Evolutionary conservation across 2,329 filamentous ascomycete genomes (phyloP), one percentile per base, ranked within the genome.

Genomic region (Aspergillus felis): DNA sequence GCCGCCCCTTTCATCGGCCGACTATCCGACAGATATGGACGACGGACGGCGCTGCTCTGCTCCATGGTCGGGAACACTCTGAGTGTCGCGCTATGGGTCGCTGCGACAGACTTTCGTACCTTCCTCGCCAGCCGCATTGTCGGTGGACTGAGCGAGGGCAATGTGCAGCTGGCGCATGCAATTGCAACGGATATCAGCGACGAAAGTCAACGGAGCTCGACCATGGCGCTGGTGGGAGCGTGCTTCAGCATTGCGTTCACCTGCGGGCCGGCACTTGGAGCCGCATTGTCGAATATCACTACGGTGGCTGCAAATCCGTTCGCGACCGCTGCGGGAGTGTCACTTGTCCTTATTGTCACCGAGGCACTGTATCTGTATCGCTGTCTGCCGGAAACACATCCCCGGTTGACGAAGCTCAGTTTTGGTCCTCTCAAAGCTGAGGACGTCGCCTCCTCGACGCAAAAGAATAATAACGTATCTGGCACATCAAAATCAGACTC

Each of bases 161-260:
- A 99, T 67, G 90, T 99, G 2, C 94, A 99, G 78, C 82, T 99
- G 14, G 93, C 94, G 4, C 94, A 93, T 61, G 93, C 94, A 46
- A 97, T 99, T 73, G 94, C 94, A 20, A 94, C 93, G 42, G 94
- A 99, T 73, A 92, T 99, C 64, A 96, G 91, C 47, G 92, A 95
- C 67, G 89, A 93, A 65, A 83, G 84, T 57, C 89, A 88, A 68
- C 86, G 94, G 28, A 91, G 93, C 24, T 87, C 91, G 22, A 97
- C 94, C 46, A 97, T 99, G 91, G 94, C 94, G 7, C 82, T 99
- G 55, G 93, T 99, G 28, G 94, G 94, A 58, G 92, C 90, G 14
- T 97, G 94, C 78, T 99, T 99, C 78, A 96, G 91, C 60, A 87
- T 99, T 65, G 94, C 94, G 20, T 99, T 99, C 72, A 99, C 94